phyloP scores from a whole-genome alignment of 441 rosid genomes.

The Rhodomyrtus psidioides region DNA sequence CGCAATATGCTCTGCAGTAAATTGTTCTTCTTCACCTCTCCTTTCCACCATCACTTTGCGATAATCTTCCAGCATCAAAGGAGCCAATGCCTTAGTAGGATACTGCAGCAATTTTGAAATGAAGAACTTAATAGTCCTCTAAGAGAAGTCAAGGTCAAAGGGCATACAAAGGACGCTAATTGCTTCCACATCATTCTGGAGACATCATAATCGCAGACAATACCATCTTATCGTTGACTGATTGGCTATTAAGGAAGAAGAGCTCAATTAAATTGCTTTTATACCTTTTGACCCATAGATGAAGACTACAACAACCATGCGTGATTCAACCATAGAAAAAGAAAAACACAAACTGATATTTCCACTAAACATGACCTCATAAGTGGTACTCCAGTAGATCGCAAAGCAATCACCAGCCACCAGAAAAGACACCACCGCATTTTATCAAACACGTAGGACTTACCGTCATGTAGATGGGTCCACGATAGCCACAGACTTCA shows the following conservation, averaged over 20 bases:
- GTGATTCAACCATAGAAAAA: background rate
- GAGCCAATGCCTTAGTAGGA: conserved; percentile 93
- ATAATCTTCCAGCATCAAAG: conserved; percentile 91
- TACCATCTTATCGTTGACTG: background rate
- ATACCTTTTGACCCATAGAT: background rate
- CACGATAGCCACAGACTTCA: conserved; percentile 78
- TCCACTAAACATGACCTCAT: background rate
- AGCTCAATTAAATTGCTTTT: background rate
- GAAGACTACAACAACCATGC: background rate
- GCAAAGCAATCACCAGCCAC: background rate
- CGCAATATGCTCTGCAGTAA: conserved; percentile 60
- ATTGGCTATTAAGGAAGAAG: background rate
- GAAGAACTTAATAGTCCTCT: background rate
- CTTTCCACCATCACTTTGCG: conserved; percentile 84
- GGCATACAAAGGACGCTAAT: background rate
- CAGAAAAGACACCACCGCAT: conserved; percentile 1
- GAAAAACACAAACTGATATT: background rate
- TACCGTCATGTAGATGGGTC: conserved; percentile 96
- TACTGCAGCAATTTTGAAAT: conserved; percentile 37
- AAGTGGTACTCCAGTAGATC: background rate
- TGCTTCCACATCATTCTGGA: background rate
- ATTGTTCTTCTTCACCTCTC: conserved; percentile 88
- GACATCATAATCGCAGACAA: background rate
- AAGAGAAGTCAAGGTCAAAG: background rate
- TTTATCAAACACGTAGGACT: conserved; percentile 32